A percentile compares a stretch with the other conserved stretches of the same genome.
Conservation (phyloP, 129 eudicot genomes). For the Dittrichia graveolens region DNA sequence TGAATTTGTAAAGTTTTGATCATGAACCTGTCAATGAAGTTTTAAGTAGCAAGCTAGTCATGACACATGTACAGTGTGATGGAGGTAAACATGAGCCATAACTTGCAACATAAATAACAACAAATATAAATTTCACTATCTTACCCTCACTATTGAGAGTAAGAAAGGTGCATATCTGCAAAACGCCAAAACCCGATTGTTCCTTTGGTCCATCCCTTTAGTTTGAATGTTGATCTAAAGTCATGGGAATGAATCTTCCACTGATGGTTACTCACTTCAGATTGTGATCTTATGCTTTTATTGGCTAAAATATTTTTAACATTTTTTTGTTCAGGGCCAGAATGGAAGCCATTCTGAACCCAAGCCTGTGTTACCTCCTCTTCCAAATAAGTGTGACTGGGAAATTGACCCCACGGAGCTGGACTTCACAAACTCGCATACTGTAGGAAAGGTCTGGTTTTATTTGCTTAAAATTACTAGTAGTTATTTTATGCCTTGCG, state of each 20-base stretch:
- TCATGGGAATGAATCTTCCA: constrained; percentile 17
- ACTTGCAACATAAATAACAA: constrained; percentile 1
- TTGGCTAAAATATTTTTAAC: constrained; percentile 23
- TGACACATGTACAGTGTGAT: constrained; percentile 2
- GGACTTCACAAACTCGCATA: constrained; percentile 72
- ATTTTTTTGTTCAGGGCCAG: constrained; percentile 72
- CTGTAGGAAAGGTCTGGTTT: constrained; percentile 83
- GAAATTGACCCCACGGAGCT: constrained; percentile 91
- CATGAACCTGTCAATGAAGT: constrained; percentile 1
- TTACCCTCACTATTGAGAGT: background rate
- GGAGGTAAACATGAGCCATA: constrained; percentile 17
- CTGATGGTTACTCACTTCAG: constrained; percentile 16
- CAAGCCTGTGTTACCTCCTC: constrained; percentile 93
- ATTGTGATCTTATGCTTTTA: constrained; percentile 18
- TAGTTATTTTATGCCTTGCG: background rate
- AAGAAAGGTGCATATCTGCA: constrained; percentile 8
- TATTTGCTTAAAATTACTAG: constrained; percentile 11
- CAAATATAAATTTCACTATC: background rate
- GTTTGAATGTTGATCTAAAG: constrained; percentile 13
- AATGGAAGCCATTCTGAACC: constrained; percentile 98
- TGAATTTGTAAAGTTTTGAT: background rate
- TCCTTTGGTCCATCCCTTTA: constrained; percentile 1
- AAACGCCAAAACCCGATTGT: background rate
- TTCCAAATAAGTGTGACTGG: constrained; percentile 96
- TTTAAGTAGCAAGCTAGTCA: constrained; percentile 1